Evolutionary conservation across 345 rosid genomes (phyloP).

Genomic region (Citrus trifoliata): DNA sequence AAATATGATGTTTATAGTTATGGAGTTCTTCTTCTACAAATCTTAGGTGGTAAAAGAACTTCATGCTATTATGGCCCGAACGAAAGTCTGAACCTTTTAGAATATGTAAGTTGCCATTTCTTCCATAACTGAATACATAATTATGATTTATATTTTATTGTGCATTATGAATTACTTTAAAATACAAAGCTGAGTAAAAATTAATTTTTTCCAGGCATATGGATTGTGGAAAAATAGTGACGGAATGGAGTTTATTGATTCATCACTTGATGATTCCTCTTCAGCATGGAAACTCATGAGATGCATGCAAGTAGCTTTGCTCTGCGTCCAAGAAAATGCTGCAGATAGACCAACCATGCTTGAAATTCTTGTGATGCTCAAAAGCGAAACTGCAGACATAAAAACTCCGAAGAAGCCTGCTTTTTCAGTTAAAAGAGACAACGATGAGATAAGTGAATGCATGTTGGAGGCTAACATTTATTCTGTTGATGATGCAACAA

Average conservation of each 20-base stretch:
- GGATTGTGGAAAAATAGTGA: slow-evolving; percentile 16
- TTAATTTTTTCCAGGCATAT: slow-evolving; percentile 13
- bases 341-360: slow-evolving; percentile 17
- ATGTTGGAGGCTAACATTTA: background rate
- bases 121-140: background rate
- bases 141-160: no score
- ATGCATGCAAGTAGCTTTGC: slow-evolving; percentile 5
- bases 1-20: slow-evolving; percentile 25
- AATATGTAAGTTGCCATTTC: background rate
- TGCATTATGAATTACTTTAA: background rate
- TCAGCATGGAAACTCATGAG: slow-evolving; percentile 7
- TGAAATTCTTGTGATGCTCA: slow-evolving; percentile 2
- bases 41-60: slow-evolving; percentile 18
- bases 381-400: background rate
- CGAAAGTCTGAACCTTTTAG: background rate
- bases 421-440: slow-evolving; percentile 2
- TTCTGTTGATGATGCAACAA: background rate
- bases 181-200: background rate
- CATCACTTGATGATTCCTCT: slow-evolving; percentile 12
- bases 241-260: slow-evolving; percentile 16
- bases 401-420: slow-evolving; percentile 6
- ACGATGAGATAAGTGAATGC: background rate
- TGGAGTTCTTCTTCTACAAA: slow-evolving; percentile 8
- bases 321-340: slow-evolving; percentile 14
- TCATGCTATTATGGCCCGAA: background rate